phyloP scores from a whole-genome alignment of 352 stramenopile genomes.

The Phytophthora foliorum region DNA sequence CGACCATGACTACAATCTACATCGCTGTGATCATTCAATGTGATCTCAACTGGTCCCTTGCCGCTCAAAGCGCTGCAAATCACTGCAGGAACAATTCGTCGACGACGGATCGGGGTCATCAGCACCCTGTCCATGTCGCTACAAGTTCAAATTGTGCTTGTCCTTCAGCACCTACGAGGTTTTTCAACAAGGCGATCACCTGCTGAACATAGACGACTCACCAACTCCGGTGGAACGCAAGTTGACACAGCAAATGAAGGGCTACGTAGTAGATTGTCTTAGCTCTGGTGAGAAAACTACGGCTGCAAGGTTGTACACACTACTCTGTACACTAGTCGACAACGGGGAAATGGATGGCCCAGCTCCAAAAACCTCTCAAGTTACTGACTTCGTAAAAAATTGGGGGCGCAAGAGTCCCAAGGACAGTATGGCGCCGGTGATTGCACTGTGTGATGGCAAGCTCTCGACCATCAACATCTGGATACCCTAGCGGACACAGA shows the following conservation, averaged over 20 bases:
- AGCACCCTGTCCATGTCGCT: constrained; percentile 5
- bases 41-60: no score
- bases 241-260: constrained; percentile 7
- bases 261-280: constrained; percentile 7
- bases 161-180: background rate
- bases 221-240: background rate
- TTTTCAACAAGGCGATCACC: background rate
- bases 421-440: constrained; percentile 3
- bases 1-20: no score
- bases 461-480: no score
- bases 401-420: constrained; percentile 5
- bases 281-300: background rate
- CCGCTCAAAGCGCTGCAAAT: no score
- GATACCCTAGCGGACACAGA: background rate
- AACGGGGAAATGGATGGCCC: background rate
- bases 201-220: constrained; percentile 8
- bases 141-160: constrained; percentile 8
- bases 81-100: no score
- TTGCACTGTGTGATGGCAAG: constrained; percentile 9
- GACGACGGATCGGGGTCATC: no score
- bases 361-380: background rate
- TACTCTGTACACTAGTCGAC: background rate
- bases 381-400: constrained; percentile 10
- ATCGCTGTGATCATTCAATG: no score
- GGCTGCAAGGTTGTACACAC: background rate